Base-by-base conservation (phyloP, 1,284 basidiomycete species). In the Boletellus dicymbophilus region DNA sequence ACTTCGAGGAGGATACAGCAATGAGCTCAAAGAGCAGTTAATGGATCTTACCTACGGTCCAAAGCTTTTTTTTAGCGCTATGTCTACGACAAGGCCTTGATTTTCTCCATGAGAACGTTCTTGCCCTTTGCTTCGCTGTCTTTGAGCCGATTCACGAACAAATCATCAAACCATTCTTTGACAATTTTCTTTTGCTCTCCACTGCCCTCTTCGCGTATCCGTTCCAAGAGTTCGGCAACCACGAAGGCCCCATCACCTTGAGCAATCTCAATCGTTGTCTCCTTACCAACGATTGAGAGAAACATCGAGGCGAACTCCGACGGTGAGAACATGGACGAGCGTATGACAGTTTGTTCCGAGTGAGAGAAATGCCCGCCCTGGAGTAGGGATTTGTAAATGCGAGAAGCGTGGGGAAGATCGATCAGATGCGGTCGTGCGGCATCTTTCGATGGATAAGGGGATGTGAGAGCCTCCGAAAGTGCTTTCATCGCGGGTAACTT, bases 321-420 rank as follows among this genome's bases (percentile, higher is more conserved):
- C 2, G 88, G 73, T 15, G 82, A 78, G 74, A 83, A 88, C 4
- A 65, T 61, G 1, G 71, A 58, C 2, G 75, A 66, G 18, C 72
- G 68, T 7, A 76, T 70, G 37, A 94, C 73, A 1, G 75, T 56
- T 38, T 78, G 77, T 3, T 81, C 79, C 0, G 76, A 66, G 37
- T 82, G 84, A 50, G 82, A 85, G 70, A 84, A 95, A 66, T 94
- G 92, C 0, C 93, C 93, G n/a, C 93, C 93, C 61, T 93, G 89
- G 1, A 95, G 76, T 12, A 95, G 80, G 1, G 83, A 85, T 69
- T 95, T 95, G 78, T 92, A 93, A 46, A 93, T 66, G 37, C 93
- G 78, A 2, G 89, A 86, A 3, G 85, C 81, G 65, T 92, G 90
- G 1, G 91, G 81, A 15, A 93, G 77, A 61, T 93, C 85, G 52